phyloP scores from a whole-genome alignment of 768 basidiomycete species.

The Exidia glandulosa region DNA sequence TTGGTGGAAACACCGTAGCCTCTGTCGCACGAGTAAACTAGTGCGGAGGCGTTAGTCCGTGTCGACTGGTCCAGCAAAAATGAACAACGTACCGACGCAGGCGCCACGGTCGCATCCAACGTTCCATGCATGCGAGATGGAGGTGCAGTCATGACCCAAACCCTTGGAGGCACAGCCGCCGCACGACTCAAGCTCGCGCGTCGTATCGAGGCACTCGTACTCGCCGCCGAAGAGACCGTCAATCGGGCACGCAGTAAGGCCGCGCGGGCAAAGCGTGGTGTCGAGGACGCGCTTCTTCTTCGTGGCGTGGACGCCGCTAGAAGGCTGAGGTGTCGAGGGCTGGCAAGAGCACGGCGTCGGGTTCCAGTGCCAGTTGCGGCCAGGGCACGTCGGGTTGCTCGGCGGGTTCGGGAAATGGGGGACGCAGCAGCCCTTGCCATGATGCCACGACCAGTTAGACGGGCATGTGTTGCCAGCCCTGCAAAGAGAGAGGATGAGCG shows the following conservation, averaged over 20 bases:
- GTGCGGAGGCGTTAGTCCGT: constrained; percentile 2
- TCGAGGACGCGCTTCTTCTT: background rate
- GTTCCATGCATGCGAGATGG: constrained; percentile 53
- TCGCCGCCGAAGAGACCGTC: constrained; percentile 27
- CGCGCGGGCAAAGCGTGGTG: constrained; percentile 37
- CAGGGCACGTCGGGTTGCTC: constrained; percentile 30
- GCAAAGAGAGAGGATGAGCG: background rate
- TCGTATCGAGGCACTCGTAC: constrained; percentile 55
- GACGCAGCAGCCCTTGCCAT: constrained; percentile 38
- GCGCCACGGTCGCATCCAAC: constrained; percentile 52
- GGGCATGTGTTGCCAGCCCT: constrained; percentile 24
- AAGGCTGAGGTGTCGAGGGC: constrained; percentile 26
- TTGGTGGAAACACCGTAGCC: constrained; percentile 35
- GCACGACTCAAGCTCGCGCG: constrained; percentile 55
- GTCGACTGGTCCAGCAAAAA: background rate
- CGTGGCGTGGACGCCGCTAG: constrained; percentile 14
- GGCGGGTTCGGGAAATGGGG: constrained; percentile 32
- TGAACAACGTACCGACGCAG: constrained; percentile 38
- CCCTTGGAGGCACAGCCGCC: constrained; percentile 63
- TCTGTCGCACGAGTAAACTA: constrained; percentile 41
- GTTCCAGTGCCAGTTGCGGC: constrained; percentile 40
- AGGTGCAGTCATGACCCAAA: constrained; percentile 58
- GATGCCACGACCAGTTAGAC: constrained; percentile 38
- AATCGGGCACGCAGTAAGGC: constrained; percentile 48
- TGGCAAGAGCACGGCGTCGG: constrained; percentile 30